Percentiles rank a stretch among this genome's conserved stretches.
Evolutionary conservation across 2,329 filamentous ascomycete species (phyloP).

Genomic region (Aureobasidium sp.): DNA sequence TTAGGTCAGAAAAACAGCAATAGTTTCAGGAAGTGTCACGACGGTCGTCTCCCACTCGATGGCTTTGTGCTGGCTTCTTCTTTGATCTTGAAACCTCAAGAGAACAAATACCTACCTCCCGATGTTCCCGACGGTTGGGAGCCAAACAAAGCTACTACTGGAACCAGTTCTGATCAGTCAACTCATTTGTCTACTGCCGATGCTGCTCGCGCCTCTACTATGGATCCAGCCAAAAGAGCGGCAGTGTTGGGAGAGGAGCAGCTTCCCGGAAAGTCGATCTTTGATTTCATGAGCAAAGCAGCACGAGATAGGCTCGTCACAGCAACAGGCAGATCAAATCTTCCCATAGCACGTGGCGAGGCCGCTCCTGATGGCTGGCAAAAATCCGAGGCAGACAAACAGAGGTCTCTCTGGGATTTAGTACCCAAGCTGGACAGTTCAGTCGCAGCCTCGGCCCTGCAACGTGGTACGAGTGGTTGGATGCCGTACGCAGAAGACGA

Average conservation of each 20-base stretch:
- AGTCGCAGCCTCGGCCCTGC: conserved; percentile 40
- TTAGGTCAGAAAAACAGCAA: conserved; percentile 32
- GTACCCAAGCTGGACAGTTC: conserved; percentile 38
- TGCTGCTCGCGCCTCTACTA: conserved; percentile 66
- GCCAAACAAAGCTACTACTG: conserved; percentile 40
- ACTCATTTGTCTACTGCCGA: conserved; percentile 63
- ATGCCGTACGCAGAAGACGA: conserved; percentile 82
- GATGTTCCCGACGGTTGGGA: conserved; percentile 68
- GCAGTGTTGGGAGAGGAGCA: conserved; percentile 72
- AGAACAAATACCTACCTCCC: conserved; percentile 55
- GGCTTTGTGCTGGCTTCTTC: conserved; percentile 66
- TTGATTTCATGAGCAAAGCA: conserved; percentile 78
- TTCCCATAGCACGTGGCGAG: conserved; percentile 73
- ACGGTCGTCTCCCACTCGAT: conserved; percentile 70
- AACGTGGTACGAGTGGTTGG: conserved; percentile 52
- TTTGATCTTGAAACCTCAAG: conserved; percentile 36
- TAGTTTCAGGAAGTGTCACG: conserved; percentile 65
- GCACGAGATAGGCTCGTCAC: conserved; percentile 69
- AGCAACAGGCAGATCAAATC: conserved; percentile 65
- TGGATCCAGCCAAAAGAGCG: conserved; percentile 71
- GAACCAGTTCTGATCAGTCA: conserved; percentile 19
- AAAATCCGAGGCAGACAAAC: conserved; percentile 56
- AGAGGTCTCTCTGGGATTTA: conserved; percentile 46
- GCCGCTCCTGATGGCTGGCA: conserved; percentile 58
- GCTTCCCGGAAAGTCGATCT: conserved; percentile 87